These are phyloP conservation scores for Cyclotella baltica DNA, from an alignment of 108 stramenopile species.

Conservation along the genomic window DNA sequence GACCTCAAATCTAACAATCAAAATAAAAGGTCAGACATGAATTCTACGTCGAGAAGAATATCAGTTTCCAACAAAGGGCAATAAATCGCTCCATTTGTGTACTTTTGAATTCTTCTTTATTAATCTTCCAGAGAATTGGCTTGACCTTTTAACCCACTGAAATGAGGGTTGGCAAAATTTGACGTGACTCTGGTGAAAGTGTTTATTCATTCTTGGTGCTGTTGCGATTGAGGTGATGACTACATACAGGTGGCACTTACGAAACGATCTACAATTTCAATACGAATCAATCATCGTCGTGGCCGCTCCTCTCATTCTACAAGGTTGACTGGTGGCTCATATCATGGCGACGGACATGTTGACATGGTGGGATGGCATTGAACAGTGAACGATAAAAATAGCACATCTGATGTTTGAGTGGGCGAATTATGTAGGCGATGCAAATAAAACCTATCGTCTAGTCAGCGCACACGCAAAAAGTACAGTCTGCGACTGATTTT, in stretches of 20 bases:
- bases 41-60: slow-evolving; percentile 16
- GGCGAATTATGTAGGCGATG: neutral
- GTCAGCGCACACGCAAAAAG: neutral
- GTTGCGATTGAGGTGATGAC: too few relatives aligned
- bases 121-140: slow-evolving; percentile 44
- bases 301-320: neutral
- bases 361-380: too few relatives aligned
- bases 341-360: too few relatives aligned
- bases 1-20: slow-evolving; percentile 17
- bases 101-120: slow-evolving; percentile 19
- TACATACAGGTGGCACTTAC: neutral
- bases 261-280: neutral
- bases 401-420: neutral
- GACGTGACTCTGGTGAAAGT: slow-evolving; percentile 46
- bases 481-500: too few relatives aligned
- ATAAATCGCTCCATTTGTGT: slow-evolving; percentile 27
- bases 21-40: slow-evolving; percentile 13
- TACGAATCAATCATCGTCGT: neutral
- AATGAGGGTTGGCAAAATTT: slow-evolving; percentile 35
- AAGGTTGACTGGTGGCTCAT: too few relatives aligned
- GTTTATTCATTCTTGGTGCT: neutral
- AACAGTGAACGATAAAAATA: neutral
- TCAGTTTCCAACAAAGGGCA: slow-evolving; percentile 41
- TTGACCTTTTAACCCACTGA: slow-evolving; percentile 26
- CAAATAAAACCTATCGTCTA: too few relatives aligned